Base-by-base conservation (phyloP, 495 filamentous ascomycete genomes). In the Xylaria curta region DNA sequence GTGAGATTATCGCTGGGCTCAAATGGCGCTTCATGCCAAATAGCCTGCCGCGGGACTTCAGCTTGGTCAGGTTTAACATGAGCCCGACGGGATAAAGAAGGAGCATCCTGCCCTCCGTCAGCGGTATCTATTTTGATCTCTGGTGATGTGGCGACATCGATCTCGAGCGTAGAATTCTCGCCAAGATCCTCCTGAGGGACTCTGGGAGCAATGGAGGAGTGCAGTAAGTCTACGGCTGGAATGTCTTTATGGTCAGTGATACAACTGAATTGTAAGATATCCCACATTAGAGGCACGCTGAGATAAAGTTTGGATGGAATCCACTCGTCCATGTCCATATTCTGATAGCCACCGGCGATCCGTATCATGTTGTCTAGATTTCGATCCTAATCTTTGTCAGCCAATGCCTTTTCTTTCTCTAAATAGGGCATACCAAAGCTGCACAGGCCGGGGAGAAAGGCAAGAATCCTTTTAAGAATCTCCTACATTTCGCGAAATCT, bases 221-320 rank as follows among this genome's bases (percentile, higher is more conserved):
- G 69, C 10, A 71, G 49, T 26, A 71, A 44, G 19, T 71, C 38
- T 44, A 75, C 75, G 1, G 74, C 72, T 10, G 81, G 73, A n/a
- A 73, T 79, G 56, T 78, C 74, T 21, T 76, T 42, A 56, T 47
- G 36, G 49, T 71, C 69, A 6, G 47, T 42, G 17, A 75, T 76
- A 42, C 76, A 80, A 68, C 82, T 84, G 67, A 85, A 76, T 66
- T 84, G 82, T 10, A 85, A 78, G 24, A 83, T 75, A 42, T 84
- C 82, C 83, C 83, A 85, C 83, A 85, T 85, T n/a, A 85, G 60
- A n/a, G 83, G 82, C 19, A 85, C 82, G 58, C 81, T 85, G n/a
- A 85, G 81, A 73, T 84, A 80, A 33, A 85, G 84, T 51, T 83
- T 84, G 31, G 81, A 81, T 1, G 83, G 82, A 36, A 81, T 81